phyloP scores from a whole-genome alignment of 331 rosid species.

The Ulmus americana region DNA sequence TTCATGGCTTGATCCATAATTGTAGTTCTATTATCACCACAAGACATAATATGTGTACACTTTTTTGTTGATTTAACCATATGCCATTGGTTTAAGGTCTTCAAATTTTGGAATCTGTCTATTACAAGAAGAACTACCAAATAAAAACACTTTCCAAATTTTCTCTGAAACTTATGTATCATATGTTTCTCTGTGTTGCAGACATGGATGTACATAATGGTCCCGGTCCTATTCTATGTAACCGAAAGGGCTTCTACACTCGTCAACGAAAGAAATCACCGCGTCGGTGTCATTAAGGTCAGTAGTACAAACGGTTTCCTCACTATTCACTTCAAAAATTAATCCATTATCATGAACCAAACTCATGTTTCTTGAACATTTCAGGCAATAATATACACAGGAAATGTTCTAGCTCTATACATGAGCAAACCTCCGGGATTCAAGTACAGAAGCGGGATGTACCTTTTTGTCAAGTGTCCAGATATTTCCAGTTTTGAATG shows the following conservation, averaged over 20 bases:
- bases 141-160: background rate
- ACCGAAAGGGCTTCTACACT: conserved; percentile 44
- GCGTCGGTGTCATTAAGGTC: conserved; percentile 57
- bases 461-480: conserved; percentile 75
- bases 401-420: conserved; percentile 79
- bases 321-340: background rate
- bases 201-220: conserved; percentile 90
- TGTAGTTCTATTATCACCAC: too few species aligned
- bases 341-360: background rate
- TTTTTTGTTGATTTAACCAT: background rate
- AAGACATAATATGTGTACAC: background rate
- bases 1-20: background rate
- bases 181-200: conserved; percentile 24
- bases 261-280: conserved; percentile 34
- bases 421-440: conserved; percentile 72
- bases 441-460: conserved; percentile 84
- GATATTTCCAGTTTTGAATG: conserved; percentile 80
- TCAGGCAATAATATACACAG: conserved; percentile 72
- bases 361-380: conserved; percentile 23
- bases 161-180: background rate
- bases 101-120: too few species aligned
- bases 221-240: conserved; percentile 53
- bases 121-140: too few species aligned
- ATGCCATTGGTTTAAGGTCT: background rate
- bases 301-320: background rate